Conservation (phyloP, 257 asterid genomes). For the Ilex aquifolium region DNA sequence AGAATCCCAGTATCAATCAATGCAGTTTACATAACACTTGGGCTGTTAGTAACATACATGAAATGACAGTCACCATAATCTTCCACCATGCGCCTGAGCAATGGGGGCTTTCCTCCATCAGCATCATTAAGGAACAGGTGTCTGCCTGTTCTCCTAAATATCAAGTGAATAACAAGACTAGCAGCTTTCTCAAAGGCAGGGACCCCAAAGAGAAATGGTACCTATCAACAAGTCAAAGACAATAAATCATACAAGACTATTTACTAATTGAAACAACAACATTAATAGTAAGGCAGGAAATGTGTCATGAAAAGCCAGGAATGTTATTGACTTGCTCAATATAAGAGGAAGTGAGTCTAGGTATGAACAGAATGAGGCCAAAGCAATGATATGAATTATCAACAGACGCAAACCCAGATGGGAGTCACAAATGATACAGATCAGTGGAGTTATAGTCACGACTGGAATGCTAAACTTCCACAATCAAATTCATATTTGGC, state of each 20-base stretch:
- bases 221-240: conserved; percentile 35
- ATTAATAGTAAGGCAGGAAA: background rate
- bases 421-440: too few species aligned
- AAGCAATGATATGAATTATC: background rate
- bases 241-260: background rate
- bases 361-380: background rate
- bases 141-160: conserved; percentile 90
- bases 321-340: background rate
- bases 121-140: conserved; percentile 89
- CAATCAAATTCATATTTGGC: too few species aligned
- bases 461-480: too few species aligned
- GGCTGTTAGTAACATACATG: conserved; percentile 47
- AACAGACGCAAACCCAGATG: too few species aligned
- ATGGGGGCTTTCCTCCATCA: conserved; percentile 84
- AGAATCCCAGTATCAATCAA: conserved; percentile 9
- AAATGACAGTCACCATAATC: conserved; percentile 53
- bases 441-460: too few species aligned
- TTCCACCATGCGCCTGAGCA: conserved; percentile 78
- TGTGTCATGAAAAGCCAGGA: conserved; percentile 2
- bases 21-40: conserved; percentile 8
- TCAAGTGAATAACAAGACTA: conserved; percentile 69
- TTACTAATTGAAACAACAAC: conserved; percentile 1
- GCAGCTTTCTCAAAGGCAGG: conserved; percentile 79
- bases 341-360: background rate
- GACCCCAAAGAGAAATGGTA: conserved; percentile 96